A percentile compares a stretch with the other conserved stretches of the same genome.
These are phyloP conservation scores for Cadophora malorum DNA, from an alignment of 2,329 filamentous ascomycete species.

Conservation along the genomic window DNA sequence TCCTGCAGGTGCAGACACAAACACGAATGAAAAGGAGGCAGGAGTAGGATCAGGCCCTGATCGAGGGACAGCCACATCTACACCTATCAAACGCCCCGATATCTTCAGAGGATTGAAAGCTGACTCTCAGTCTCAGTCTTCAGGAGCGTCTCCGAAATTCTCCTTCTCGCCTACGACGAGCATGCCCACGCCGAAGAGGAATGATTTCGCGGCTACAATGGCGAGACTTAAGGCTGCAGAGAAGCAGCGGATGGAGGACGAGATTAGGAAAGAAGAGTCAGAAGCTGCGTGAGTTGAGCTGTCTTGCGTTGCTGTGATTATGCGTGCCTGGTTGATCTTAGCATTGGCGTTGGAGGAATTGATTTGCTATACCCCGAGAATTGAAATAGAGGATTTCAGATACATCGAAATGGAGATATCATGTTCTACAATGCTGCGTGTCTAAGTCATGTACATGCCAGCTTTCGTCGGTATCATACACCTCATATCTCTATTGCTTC, in stretches of 20 bases:
- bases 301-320: constrained; percentile 24
- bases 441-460: constrained; percentile 6
- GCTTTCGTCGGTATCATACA: constrained; percentile 3
- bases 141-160: constrained; percentile 44
- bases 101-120: constrained; percentile 48
- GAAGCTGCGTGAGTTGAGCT: constrained; percentile 47
- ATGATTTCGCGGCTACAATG: constrained; percentile 53
- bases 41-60: constrained; percentile 26
- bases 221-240: constrained; percentile 64
- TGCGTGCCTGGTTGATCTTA: constrained; percentile 32
- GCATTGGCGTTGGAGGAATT: constrained; percentile 41
- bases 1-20: constrained; percentile 19
- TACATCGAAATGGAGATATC: constrained; percentile 7
- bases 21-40: not conserved
- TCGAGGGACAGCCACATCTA: constrained; percentile 32
- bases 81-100: constrained; percentile 46
- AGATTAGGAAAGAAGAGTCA: constrained; percentile 55
- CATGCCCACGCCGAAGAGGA: constrained; percentile 39
- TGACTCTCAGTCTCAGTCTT: constrained; percentile 47
- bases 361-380: constrained; percentile 33
- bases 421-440: constrained; percentile 12
- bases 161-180: constrained; percentile 40
- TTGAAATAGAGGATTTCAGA: constrained; percentile 27
- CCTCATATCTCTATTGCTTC: constrained; percentile 13
- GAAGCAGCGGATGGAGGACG: constrained; percentile 57